These are phyloP conservation scores for Scedosporium dehoogii DNA, from an alignment of 2,329 filamentous ascomycete species.

Conservation along the genomic window DNA sequence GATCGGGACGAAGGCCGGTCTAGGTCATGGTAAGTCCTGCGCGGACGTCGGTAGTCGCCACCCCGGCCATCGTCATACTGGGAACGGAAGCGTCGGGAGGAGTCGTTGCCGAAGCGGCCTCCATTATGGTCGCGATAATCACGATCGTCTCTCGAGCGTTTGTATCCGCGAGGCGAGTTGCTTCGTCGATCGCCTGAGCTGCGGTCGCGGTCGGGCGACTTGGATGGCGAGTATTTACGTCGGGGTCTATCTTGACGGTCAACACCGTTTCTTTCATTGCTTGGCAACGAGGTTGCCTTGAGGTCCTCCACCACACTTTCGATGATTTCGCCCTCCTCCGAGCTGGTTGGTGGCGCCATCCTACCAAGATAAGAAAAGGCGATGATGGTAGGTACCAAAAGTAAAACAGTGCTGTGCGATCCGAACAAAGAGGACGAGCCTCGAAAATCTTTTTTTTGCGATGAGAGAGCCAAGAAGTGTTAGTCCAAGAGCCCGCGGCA, in stretches of 20 bases:
- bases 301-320: constrained; percentile 54
- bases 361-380: not conserved
- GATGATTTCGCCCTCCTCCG: constrained; percentile 80
- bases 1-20: constrained; percentile 37
- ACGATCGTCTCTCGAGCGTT: constrained; percentile 56
- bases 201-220: constrained; percentile 44
- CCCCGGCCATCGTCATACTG: constrained; percentile 45
- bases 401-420: not conserved
- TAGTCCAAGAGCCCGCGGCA: constrained; percentile 2
- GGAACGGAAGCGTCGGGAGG: constrained; percentile 50
- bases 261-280: constrained; percentile 72
- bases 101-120: constrained; percentile 36
- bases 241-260: constrained; percentile 82
- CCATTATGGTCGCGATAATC: constrained; percentile 45
- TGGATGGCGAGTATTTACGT: constrained; percentile 44
- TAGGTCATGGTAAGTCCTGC: constrained; percentile 45
- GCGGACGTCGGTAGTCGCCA: constrained; percentile 33
- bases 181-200: constrained; percentile 32
- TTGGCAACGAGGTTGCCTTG: constrained; percentile 84
- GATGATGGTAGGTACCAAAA: not conserved
- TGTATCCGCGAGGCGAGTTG: constrained; percentile 55
- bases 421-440: constrained; percentile 1
- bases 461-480: constrained; percentile 5
- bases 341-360: constrained; percentile 35
- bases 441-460: not conserved